Evolutionary conservation across 2,329 filamentous ascomycete genomes (phyloP).

Genomic region (Cladosporium cucumerinum): DNA sequence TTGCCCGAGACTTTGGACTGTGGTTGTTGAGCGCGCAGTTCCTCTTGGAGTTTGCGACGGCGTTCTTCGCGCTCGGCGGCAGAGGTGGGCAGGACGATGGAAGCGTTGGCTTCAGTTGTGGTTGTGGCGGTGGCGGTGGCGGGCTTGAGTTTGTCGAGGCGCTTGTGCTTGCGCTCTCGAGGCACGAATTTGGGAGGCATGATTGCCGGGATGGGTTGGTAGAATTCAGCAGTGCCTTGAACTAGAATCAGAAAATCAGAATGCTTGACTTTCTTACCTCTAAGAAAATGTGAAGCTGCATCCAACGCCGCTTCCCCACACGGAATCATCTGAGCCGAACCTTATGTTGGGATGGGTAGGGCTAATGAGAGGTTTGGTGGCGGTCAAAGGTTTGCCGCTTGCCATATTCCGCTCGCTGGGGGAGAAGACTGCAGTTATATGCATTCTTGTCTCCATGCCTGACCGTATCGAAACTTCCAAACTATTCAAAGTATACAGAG

Average conservation of each 20-base stretch:
- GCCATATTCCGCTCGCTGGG: no score
- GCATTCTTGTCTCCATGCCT: no score
- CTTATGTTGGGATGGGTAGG: no score
- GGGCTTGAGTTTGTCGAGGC: constrained; percentile 56
- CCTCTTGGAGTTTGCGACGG: constrained; percentile 51
- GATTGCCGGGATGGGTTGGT: background rate
- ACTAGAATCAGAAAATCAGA: no score
- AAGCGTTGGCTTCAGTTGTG: constrained; percentile 54
- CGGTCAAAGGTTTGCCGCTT: background rate
- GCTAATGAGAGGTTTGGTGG: no score
- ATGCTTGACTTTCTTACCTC: background rate
- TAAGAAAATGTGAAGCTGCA: constrained; percentile 17
- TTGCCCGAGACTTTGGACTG: constrained; percentile 58
- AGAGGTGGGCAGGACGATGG: constrained; percentile 45
- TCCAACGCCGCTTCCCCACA: background rate
- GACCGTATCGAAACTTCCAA: no score
- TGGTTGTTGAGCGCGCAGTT: constrained; percentile 53
- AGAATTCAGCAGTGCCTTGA: background rate
- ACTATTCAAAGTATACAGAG: no score
- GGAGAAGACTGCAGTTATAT: no score
- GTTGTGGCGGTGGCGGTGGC: background rate
- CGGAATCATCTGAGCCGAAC: background rate
- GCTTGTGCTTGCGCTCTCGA: constrained; percentile 59
- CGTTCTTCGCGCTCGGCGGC: constrained; percentile 54
- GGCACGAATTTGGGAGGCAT: constrained; percentile 51